Evolutionary conservation across 805 yeast species (phyloP).

Genomic region (Candida hungchunana): DNA sequence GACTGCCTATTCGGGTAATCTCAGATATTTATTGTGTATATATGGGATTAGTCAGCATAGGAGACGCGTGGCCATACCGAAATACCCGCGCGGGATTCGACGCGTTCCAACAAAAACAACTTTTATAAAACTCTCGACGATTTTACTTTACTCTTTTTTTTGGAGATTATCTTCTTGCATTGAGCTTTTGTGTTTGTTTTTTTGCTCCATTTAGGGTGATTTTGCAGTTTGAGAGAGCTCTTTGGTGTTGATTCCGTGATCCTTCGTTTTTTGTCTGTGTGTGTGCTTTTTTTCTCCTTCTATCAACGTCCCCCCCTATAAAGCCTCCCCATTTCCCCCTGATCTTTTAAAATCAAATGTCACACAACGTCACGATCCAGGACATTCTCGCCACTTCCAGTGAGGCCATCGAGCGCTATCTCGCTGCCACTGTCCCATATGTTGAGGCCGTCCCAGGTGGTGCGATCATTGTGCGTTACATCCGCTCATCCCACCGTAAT

Average conservation of each 20-base stretch:
- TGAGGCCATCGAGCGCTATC: slow-evolving; percentile 5
- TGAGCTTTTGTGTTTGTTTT: too few relatives aligned
- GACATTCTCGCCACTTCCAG: slow-evolving; percentile 13
- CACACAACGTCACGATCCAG: slow-evolving; percentile 13
- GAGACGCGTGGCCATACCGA: slow-evolving; percentile 1
- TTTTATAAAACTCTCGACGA: too few relatives aligned
- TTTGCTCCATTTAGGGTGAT: too few relatives aligned
- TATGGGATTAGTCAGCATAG: background rate
- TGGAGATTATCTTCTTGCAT: too few relatives aligned
- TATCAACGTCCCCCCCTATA: too few relatives aligned
- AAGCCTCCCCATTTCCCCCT: too few relatives aligned
- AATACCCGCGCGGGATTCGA: background rate
- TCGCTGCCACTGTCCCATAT: slow-evolving; percentile 8
- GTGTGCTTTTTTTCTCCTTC: too few relatives aligned
- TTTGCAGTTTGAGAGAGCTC: too few relatives aligned
- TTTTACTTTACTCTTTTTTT: too few relatives aligned
- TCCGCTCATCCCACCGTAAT: slow-evolving; percentile 81
- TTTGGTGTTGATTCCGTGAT: too few relatives aligned
- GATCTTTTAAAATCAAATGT: slow-evolving; percentile 2
- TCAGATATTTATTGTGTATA: background rate
- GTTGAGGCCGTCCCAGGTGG: slow-evolving; percentile 49
- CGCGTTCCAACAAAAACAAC: too few relatives aligned
- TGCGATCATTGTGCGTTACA: slow-evolving; percentile 57
- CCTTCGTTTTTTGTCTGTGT: too few relatives aligned
- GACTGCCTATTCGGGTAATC: slow-evolving; percentile 5